These are phyloP conservation scores for Meripilus lineatus DNA, from an alignment of 1,284 basidiomycete species.

Conservation along the genomic window DNA sequence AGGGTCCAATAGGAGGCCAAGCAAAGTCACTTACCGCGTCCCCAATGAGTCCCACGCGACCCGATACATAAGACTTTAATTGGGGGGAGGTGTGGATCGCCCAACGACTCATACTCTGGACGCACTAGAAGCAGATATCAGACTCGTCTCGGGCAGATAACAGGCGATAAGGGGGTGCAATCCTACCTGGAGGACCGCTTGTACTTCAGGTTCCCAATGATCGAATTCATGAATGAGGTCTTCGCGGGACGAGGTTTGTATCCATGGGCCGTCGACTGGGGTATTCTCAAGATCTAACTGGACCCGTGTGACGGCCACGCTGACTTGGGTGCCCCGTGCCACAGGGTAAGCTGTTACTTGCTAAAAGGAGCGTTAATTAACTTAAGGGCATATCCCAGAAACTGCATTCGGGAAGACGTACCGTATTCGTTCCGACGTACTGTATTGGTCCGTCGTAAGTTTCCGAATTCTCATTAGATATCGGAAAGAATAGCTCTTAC, in stretches of 20 bases:
- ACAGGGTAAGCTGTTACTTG: conserved; percentile 42
- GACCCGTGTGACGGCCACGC: conserved; percentile 35
- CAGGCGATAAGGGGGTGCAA: background rate
- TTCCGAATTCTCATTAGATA: no score
- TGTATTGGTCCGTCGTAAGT: conserved; percentile 21
- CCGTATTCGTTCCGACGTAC: conserved; percentile 40
- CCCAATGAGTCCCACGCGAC: conserved; percentile 42
- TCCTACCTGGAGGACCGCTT: conserved; percentile 34
- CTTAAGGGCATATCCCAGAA: background rate
- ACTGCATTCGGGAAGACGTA: conserved; percentile 11
- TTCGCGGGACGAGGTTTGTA: conserved; percentile 26
- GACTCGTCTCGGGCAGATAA: background rate
- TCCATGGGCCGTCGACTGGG: conserved; percentile 31
- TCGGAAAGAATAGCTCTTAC: no score
- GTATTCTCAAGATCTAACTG: conserved; percentile 31
- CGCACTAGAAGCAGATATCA: conserved; percentile 11
- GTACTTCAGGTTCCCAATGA: conserved; percentile 39
- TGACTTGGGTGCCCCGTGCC: conserved; percentile 35
- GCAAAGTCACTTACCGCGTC: conserved; percentile 37
- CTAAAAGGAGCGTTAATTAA: conserved; percentile 19
- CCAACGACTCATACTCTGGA: conserved; percentile 35
- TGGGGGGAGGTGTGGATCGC: conserved; percentile 41
- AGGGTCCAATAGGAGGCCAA: background rate
- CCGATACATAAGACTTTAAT: conserved; percentile 34
- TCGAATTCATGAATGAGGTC: conserved; percentile 28